Percentiles rank a stretch among this genome's conserved stretches.
Conservation (phyloP, 176 grass and related monocot species). For the Oryza nivara region DNA sequence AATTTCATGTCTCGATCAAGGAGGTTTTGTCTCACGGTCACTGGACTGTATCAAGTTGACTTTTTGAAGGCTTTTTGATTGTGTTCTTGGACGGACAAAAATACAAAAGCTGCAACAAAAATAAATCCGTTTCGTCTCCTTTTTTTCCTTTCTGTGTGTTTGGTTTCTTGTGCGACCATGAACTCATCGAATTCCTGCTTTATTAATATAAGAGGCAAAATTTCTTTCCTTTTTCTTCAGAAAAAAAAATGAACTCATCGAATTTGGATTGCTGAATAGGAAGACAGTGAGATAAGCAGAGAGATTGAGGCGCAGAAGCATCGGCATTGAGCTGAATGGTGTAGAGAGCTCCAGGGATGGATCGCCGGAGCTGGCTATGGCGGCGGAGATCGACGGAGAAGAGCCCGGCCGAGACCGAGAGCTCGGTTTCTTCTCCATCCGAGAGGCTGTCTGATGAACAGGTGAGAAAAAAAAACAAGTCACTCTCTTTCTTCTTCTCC, state of each 20-base stretch:
- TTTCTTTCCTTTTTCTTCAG: no score
- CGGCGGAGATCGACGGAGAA: constrained; percentile 73
- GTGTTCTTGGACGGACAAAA: not conserved
- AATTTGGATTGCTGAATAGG: constrained; percentile 16
- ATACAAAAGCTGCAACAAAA: not conserved
- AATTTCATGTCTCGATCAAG: not conserved
- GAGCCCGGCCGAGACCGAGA: constrained; percentile 63
- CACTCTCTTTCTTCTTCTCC: not conserved
- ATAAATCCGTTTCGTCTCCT: not conserved
- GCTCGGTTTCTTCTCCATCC: constrained; percentile 64
- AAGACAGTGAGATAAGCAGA: not conserved
- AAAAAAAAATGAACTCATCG: not conserved
- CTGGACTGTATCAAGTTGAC: constrained; percentile 10
- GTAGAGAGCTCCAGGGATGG: constrained; percentile 49
- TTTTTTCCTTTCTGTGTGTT: not conserved
- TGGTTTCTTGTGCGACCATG: constrained; percentile 22
- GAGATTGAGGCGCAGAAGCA: not conserved
- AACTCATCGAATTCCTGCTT: not conserved
- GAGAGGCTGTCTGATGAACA: constrained; percentile 72
- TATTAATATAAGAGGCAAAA: no score
- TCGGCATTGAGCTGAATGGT: constrained; percentile 39
- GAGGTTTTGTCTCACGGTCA: not conserved
- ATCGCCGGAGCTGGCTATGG: constrained; percentile 88
- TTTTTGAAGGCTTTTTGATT: constrained; percentile 31
- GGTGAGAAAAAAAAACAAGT: constrained; percentile 36